Conservation (phyloP, 164 flowering plant genomes). For the Houttuynia cordata region DNA sequence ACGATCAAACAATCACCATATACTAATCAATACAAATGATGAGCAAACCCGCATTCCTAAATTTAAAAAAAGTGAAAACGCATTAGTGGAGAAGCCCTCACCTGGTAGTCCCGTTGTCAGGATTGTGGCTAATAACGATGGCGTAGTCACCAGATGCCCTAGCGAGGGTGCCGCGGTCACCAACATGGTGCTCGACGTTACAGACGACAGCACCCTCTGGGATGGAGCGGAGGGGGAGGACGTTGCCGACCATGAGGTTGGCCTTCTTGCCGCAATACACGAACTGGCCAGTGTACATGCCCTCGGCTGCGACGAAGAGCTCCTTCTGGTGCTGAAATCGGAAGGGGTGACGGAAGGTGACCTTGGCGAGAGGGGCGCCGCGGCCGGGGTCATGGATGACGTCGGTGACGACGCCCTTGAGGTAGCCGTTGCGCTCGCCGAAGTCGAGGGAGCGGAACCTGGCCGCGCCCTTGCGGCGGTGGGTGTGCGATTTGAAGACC, state of each 20-base stretch:
- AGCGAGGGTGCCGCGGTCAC: conserved; percentile 47
- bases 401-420: conserved; percentile 43
- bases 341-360: conserved; percentile 50
- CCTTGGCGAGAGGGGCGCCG: conserved; percentile 47
- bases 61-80: too few species aligned
- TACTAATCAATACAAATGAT: too few species aligned
- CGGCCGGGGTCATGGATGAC: conserved; percentile 52
- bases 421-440: conserved; percentile 52
- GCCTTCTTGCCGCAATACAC: conserved; percentile 56
- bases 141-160: conserved; percentile 48
- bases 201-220: conserved; percentile 60
- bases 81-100: conserved; percentile 1
- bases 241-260: conserved; percentile 40
- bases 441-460: conserved; percentile 45
- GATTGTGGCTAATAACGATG: conserved; percentile 42
- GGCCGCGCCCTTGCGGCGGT: conserved; percentile 59
- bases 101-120: conserved; percentile 50
- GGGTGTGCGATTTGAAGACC: conserved; percentile 14
- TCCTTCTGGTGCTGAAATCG: conserved; percentile 56
- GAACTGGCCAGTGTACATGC: conserved; percentile 51
- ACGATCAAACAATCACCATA: too few species aligned
- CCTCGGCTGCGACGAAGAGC: conserved; percentile 57
- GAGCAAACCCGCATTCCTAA: background rate
- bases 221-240: conserved; percentile 39
- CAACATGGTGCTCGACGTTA: conserved; percentile 55